A percentile compares a stretch with the other conserved stretches of the same genome.
phyloP scores from a whole-genome alignment of 371 early-diverging fungal species.

The Rhizopus sp. region DNA sequence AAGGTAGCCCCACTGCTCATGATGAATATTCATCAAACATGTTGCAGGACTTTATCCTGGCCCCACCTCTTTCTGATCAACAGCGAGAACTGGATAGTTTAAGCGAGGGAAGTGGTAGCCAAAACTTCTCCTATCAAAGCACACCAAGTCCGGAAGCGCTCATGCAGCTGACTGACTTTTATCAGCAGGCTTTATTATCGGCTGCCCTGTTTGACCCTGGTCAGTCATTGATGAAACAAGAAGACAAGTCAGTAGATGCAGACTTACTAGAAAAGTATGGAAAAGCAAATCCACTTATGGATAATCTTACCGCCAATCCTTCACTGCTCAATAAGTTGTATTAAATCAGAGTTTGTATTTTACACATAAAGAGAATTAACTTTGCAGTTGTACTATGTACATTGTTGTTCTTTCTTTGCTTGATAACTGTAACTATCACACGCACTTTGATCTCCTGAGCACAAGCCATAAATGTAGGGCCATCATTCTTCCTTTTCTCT shows the following conservation, averaged over 20 bases:
- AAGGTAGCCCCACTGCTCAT: constrained; percentile 11
- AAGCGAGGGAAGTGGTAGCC: constrained; percentile 11
- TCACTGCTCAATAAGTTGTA: constrained; percentile 18
- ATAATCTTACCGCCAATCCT: constrained; percentile 15
- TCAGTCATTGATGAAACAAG: background rate
- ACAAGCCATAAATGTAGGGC: too few relatives aligned
- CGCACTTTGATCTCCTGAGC: too few relatives aligned
- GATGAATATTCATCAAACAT: constrained; percentile 5
- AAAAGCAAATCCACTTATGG: constrained; percentile 22
- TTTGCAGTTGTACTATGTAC: too few relatives aligned
- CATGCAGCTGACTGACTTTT: constrained; percentile 18
- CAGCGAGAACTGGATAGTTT: background rate
- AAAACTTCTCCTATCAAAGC: constrained; percentile 16
- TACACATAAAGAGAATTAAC: too few relatives aligned
- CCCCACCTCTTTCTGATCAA: background rate
- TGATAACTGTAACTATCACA: too few relatives aligned
- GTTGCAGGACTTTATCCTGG: constrained; percentile 18
- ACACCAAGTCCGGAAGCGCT: constrained; percentile 25
- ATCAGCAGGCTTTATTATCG: constrained; percentile 21
- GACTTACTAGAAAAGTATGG: constrained; percentile 22
- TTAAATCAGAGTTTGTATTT: constrained; percentile 3
- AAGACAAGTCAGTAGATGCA: background rate
- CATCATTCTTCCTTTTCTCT: too few relatives aligned
- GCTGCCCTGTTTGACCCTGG: constrained; percentile 4
- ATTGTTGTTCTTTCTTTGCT: too few relatives aligned